Evolutionary conservation across 495 filamentous ascomycete genomes (phyloP), one percentile per base, ranked within the genome.

Genomic region (Penicillium argentinense): DNA sequence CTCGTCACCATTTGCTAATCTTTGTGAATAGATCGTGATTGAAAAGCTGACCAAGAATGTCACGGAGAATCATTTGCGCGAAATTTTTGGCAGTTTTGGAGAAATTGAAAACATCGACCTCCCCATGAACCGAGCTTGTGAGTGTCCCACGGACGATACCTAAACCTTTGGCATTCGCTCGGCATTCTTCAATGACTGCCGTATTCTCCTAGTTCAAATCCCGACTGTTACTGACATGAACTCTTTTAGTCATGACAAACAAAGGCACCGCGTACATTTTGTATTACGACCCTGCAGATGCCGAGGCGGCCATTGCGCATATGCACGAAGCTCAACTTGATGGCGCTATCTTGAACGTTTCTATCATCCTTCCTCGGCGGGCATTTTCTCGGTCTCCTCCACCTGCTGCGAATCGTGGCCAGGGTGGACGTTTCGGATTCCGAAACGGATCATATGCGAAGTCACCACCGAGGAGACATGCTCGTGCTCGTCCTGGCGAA

Each of bases 281-380:
- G 22, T 99, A 89, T 67, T 68, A 81, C 33, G 75, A 84, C 39
- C 80, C 89, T 27, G 74, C 82, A 33, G 86, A 90, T 53, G 95
- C 93, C 26, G 89, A 96, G 58, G 75, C 83, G 13, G 93, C 93
- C 18, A 95, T 99, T 54, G 82, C 91, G 34, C 87, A 96, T 60
- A 97, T 99, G 95, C 95, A 99, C 64, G 93, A 99, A 74, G 89
- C 89, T 11, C 89, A 97, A 53, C 72, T 99, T 32, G 93, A 99
- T 70, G 95, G 93, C 28, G 79, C 86, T 12, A 68, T 84, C 14
- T 84, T 99, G 63, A 87, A 85, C 54, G 93, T 99, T 19, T 96
- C 91, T 42, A 95, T 97, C 53, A 91, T 97, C 18, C 74, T 97
- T 18, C 92, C 92, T 1, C 86, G 89, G 39, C 86, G 88, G 47